Base-by-base conservation (phyloP, 352 stramenopile genomes). In the Hyaloperonospora brassicae region DNA sequence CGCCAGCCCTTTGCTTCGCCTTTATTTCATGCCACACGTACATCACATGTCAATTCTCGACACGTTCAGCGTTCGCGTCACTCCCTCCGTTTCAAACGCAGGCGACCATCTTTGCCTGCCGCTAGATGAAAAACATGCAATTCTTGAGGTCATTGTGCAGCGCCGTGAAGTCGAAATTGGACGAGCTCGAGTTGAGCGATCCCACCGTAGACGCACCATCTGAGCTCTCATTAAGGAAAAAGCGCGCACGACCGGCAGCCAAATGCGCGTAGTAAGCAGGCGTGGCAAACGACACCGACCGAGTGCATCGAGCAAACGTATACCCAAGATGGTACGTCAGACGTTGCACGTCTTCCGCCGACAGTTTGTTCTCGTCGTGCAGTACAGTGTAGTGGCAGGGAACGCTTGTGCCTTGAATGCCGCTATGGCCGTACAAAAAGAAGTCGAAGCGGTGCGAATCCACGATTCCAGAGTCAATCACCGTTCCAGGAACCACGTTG, bases 231-330 rank as follows among this genome's bases (percentile, higher is more conserved):
- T 83, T 68, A 31, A 87, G 50, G 61, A 93, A 95, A 55, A 89
- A 92, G 25, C 84, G 82, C 9, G 84, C 86, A 25, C 84, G 81
- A 46, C 75, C 87, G 34, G 84, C 86, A 50, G 87, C 62, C 51
- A 95, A 61, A 50, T 93, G 84, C 25, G 86, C 78, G 56, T 95
- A 93, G 60, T 94, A 95, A n/a, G 79, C 84, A 5, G 86, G 73
- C 12, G 86, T 83, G 2, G 87, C 82, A 44, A 94, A 82, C 35
- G 83, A 94, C 44, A 95, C 84, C 10, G 79, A 91, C 12, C 86
- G 79, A 51, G 84, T 92, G 66, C 84, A 94, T 23, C 84, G 75
- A 13, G 78, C 81, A 57, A 90, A 95, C 57, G 83, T 93, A 70
- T 93, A 88, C 47, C 80, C 89, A 14, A 95, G 65, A 41, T 73